These are phyloP conservation scores for Rhipidocladum racemiflorum DNA, from an alignment of 176 grass and related monocot species.

Conservation along the genomic window DNA sequence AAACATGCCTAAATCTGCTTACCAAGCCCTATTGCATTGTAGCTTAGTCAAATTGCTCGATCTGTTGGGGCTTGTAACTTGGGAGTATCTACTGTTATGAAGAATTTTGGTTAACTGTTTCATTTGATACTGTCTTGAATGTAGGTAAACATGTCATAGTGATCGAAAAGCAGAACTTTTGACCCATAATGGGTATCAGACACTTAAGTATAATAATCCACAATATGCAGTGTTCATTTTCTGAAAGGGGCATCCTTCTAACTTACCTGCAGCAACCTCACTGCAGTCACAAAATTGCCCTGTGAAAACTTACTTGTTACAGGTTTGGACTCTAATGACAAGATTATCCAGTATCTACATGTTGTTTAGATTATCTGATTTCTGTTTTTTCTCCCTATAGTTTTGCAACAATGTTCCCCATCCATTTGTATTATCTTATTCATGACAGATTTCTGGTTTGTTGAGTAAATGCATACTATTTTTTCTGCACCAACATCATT, in stretches of 20 bases:
- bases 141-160: slow-evolving; percentile 3
- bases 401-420: not conserved
- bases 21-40: not conserved
- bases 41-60: not conserved
- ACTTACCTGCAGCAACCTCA: slow-evolving; percentile 20
- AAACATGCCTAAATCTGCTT: not conserved
- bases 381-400: not conserved
- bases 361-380: slow-evolving; percentile 22
- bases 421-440: slow-evolving; percentile 11
- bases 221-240: slow-evolving; percentile 4
- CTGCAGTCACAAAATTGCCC: slow-evolving; percentile 1
- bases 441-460: not conserved
- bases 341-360: too few relatives aligned
- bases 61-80: not conserved
- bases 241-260: slow-evolving; percentile 1
- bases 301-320: not conserved
- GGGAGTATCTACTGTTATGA: not conserved
- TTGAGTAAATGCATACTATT: slow-evolving; percentile 4
- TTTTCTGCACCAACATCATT: slow-evolving; percentile 11
- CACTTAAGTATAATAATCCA: not conserved
- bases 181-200: not conserved
- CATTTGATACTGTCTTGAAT: slow-evolving; percentile 7
- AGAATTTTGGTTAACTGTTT: not conserved
- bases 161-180: not conserved
- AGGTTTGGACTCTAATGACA: slow-evolving; percentile 25